Conservation (phyloP, 2,329 filamentous ascomycete species). For the Magnaporthiopsis incrustans region DNA sequence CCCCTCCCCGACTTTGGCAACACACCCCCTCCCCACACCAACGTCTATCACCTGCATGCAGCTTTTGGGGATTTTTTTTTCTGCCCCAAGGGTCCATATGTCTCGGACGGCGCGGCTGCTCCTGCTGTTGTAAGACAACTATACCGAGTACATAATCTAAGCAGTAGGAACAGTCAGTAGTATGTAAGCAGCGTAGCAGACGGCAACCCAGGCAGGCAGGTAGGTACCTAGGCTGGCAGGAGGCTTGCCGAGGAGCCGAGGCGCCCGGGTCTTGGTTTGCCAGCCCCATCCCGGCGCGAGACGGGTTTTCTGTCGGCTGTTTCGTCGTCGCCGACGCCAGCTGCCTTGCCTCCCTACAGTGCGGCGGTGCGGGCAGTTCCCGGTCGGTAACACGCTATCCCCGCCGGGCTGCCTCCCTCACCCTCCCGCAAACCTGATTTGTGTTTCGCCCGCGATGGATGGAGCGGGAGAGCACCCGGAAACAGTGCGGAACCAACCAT, state of each 20-base stretch:
- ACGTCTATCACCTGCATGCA: neutral
- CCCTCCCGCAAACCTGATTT: too few species aligned
- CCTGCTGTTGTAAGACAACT: neutral
- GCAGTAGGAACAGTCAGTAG: too few species aligned
- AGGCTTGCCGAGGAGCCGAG: neutral
- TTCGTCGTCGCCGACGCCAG: neutral
- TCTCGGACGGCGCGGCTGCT: neutral
- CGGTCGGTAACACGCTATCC: neutral
- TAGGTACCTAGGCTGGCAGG: too few species aligned
- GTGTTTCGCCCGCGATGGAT: neutral
- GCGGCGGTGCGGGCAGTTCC: neutral
- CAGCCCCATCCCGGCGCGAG: neutral
- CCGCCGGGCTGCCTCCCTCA: too few species aligned
- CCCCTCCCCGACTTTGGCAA: neutral
- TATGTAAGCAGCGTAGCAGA: neutral
- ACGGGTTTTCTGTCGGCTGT: neutral
- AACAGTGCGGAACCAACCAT: neutral
- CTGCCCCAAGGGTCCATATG: neutral
- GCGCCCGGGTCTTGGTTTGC: neutral
- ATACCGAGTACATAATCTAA: too few species aligned
- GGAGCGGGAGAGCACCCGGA: neutral
- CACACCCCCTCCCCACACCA: neutral
- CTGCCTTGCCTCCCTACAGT: neutral
- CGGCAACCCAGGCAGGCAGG: too few species aligned
- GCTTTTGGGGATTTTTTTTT: too few species aligned